These are phyloP conservation scores for Paramyrothecium roridum DNA, from an alignment of 2,329 filamentous ascomycete species.

Conservation along the genomic window DNA sequence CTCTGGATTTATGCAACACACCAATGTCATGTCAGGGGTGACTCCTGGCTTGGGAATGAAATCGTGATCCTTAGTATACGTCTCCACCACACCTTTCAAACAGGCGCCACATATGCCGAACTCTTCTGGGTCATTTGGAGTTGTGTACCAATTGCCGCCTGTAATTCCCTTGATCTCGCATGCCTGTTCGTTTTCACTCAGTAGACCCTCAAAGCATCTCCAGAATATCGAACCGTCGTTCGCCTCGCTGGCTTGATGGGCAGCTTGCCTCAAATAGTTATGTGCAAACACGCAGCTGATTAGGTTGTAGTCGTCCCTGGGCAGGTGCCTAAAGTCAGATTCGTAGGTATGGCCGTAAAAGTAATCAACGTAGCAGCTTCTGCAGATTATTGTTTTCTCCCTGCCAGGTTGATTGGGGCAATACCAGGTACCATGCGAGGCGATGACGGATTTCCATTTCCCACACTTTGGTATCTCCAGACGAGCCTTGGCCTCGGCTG, in stretches of 20 bases:
- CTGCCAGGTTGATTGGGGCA: background rate
- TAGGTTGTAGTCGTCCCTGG: background rate
- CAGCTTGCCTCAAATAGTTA: background rate
- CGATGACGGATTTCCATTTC: too few relatives aligned
- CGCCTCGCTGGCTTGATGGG: background rate
- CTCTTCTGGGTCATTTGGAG: background rate
- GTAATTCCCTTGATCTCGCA: background rate
- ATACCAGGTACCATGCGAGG: too few relatives aligned
- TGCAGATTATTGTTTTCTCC: background rate
- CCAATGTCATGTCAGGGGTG: too few relatives aligned
- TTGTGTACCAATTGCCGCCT: background rate
- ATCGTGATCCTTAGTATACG: too few relatives aligned
- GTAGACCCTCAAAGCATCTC: background rate
- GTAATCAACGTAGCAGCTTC: background rate
- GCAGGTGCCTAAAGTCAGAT: background rate
- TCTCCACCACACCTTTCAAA: background rate
- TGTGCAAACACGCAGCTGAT: background rate
- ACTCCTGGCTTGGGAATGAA: too few relatives aligned
- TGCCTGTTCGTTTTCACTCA: background rate
- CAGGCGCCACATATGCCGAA: background rate
- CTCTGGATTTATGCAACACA: slow-evolving; percentile 30
- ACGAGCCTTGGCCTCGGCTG: too few relatives aligned
- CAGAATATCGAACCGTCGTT: background rate
- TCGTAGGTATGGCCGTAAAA: background rate
- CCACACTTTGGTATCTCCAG: too few relatives aligned